Conservation (phyloP, 2,329 filamentous ascomycete genomes). For the Penicillium sclerotigenum region DNA sequence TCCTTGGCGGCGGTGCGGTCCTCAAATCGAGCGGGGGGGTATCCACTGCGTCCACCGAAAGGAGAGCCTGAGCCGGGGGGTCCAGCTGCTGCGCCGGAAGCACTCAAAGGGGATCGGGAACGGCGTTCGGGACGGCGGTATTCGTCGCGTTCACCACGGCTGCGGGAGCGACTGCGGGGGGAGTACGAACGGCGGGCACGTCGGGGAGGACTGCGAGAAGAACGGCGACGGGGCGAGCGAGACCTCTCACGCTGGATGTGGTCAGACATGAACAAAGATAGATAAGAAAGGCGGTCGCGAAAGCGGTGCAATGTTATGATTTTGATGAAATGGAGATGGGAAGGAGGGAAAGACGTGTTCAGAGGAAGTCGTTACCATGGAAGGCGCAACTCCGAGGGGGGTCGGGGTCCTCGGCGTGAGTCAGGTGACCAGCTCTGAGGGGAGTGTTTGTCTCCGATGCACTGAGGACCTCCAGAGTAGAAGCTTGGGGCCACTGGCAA, state of each 20-base stretch:
- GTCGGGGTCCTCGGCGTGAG: constrained; percentile 6
- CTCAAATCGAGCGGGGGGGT: constrained; percentile 70
- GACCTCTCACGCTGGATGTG: constrained; percentile 70
- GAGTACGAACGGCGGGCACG: constrained; percentile 75
- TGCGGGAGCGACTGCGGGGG: constrained; percentile 73
- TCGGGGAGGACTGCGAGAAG: constrained; percentile 73
- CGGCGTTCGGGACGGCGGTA: constrained; percentile 71
- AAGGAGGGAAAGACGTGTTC: constrained; percentile 8
- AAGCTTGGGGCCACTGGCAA: constrained; percentile 4
- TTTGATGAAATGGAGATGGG: constrained; percentile 5
- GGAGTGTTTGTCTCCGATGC: constrained; percentile 7
- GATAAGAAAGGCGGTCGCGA: not conserved
- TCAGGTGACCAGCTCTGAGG: constrained; percentile 22
- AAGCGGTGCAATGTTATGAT: not conserved
- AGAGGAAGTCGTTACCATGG: constrained; percentile 2
- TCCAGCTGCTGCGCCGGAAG: constrained; percentile 65
- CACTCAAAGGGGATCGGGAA: constrained; percentile 85
- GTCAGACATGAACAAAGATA: constrained; percentile 29
- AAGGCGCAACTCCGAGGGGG: constrained; percentile 5
- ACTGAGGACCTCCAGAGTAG: constrained; percentile 19
- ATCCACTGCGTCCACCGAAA: constrained; percentile 59
- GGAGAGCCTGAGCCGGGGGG: constrained; percentile 55
- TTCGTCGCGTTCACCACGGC: constrained; percentile 60
- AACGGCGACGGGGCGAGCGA: constrained; percentile 64
- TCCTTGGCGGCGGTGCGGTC: constrained; percentile 81